Base-by-base conservation (phyloP, 257 asterid genomes). In the Eucommia ulmoides region DNA sequence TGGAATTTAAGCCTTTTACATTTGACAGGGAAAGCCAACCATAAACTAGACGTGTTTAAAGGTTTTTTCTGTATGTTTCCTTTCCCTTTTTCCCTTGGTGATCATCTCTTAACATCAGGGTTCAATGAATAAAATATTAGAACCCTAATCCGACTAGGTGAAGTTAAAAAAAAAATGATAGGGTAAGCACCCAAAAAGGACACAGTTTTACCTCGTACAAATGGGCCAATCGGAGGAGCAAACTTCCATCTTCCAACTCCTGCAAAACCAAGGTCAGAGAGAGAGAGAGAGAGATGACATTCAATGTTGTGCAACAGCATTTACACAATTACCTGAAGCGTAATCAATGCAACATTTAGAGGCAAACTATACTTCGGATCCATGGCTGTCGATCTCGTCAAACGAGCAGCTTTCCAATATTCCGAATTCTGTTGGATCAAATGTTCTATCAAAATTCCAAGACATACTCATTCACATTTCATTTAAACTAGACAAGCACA, bases 191-290 rank as follows among this genome's bases (percentile, higher is more conserved):
- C n/a, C 50, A 44, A 35, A 22, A 47, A 18, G 33, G 22, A 51
- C 23, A 0, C 48, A 33, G 22, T 21, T 49, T 56, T 60, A 80
- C 96, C 94, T 87, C 94, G 1, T 80, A 87, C 18, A 83, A 64
- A 87, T 87, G 85, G 5, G 88, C 97, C 62, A 87, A 52, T 58
- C 97, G 97, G 62, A 87, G 64, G 52, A 83, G 91, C 41, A 70
- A 83, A 20, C 59, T 64, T 50, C 81, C 80, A 52, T 78, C 78
- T 12, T 35, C 73, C 71, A 76, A 51, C 61, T 78, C 93, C 93
- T 85, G 77, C 44, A 61, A 56, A 50, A 12, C 12, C 8, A 73
- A 22, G 24, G 47, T 59, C 59, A 62, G 55, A 19, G 52, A 12
- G 33, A 38, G 41, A 55, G 29, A 33, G 23, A 50, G 23, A 53